Conservation (phyloP, 805 yeast genomes). For the Komagataella pastoris region DNA sequence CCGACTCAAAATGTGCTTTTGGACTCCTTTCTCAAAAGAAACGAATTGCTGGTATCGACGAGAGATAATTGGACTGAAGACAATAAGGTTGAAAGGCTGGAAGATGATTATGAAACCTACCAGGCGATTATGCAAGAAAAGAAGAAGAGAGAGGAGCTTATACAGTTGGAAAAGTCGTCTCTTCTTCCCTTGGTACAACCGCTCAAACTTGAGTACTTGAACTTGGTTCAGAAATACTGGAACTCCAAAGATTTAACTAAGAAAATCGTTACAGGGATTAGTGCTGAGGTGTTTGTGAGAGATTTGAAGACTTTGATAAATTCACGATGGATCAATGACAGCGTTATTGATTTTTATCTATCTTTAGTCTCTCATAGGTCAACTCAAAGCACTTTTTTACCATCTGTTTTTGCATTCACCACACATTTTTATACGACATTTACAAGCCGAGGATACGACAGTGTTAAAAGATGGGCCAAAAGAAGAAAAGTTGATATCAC, state of each 20-base stretch:
- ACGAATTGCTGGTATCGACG: not conserved
- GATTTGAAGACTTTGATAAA: conserved; percentile 66
- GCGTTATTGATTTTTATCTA: conserved; percentile 74
- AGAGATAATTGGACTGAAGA: not conserved
- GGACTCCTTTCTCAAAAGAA: not conserved
- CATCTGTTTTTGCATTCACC: conserved; percentile 56
- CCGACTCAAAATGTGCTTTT: not conserved
- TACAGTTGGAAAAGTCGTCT: conserved; percentile 21
- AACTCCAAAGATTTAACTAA: conserved; percentile 10
- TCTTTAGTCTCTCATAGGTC: conserved; percentile 33
- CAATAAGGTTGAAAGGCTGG: conserved; percentile 5
- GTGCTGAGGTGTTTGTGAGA: conserved; percentile 46
- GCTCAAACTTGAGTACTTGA: conserved; percentile 16
- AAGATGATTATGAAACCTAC: conserved; percentile 26
- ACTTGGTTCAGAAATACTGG: conserved; percentile 22
- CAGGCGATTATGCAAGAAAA: conserved; percentile 30
- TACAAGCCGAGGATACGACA: conserved; percentile 57
- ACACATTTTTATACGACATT: conserved; percentile 80
- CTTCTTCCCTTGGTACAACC: conserved; percentile 19
- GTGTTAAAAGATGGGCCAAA: conserved; percentile 79
- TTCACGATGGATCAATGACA: conserved; percentile 82
- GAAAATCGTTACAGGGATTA: conserved; percentile 20
- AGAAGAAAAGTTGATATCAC: conserved; percentile 57
- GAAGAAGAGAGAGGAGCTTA: conserved; percentile 18
- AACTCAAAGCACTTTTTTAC: conserved; percentile 14